Evolutionary conservation across 2,329 filamentous ascomycete species (phyloP).

Genomic region (Fusarium bactridioides): DNA sequence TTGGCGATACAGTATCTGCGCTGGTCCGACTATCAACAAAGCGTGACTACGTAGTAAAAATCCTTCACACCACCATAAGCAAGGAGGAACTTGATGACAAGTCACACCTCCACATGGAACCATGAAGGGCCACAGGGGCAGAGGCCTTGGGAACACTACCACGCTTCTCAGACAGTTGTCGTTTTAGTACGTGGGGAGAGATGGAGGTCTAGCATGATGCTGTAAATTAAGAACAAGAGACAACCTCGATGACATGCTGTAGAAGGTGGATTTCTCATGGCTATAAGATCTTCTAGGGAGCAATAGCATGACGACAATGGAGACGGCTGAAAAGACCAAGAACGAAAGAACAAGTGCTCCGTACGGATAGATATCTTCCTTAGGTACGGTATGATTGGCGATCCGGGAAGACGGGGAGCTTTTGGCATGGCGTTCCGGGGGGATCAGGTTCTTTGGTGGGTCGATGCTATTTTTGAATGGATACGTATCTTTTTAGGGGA

Average conservation of each 20-base stretch:
- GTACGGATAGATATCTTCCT: not conserved
- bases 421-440: not conserved
- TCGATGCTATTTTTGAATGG: conserved; percentile 24
- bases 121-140: conserved; percentile 9
- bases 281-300: conserved; percentile 28
- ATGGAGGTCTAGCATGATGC: not conserved
- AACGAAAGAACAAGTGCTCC: not conserved
- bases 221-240: not conserved
- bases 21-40: not conserved
- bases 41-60: not conserved
- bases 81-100: not conserved
- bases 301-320: conserved; percentile 30
- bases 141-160: not conserved
- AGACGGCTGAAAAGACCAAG: conserved; percentile 10
- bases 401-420: conserved; percentile 16
- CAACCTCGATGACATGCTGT: not conserved
- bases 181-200: conserved; percentile 5
- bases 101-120: conserved; percentile 6
- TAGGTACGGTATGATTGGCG: not conserved
- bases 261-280: not conserved
- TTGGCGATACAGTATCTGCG: conserved; percentile 4
- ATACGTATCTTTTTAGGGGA: conserved; percentile 2
- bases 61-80: not conserved
- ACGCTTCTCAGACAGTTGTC: conserved; percentile 16
- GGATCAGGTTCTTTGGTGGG: conserved; percentile 3